Evolutionary conservation across 208 protist genomes (phyloP).

Genomic region (Perkinsela sp.): DNA sequence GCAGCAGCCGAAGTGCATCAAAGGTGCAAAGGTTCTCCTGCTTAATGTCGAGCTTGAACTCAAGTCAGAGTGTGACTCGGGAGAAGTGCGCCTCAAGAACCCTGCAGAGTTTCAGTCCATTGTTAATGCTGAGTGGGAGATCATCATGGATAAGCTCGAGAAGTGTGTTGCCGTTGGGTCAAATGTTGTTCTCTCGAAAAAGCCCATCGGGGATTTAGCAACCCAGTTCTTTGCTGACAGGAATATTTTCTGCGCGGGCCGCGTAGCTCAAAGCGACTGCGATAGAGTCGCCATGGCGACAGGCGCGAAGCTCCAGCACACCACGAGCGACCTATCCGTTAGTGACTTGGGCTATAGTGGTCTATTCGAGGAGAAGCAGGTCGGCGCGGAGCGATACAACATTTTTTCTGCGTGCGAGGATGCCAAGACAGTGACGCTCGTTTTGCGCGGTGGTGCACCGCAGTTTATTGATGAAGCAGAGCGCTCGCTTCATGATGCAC

Average conservation of each 20-base stretch:
- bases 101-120: slow-evolving; percentile 96
- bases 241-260: slow-evolving; percentile 97
- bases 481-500: slow-evolving; percentile 97
- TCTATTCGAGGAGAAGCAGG: slow-evolving; percentile 93
- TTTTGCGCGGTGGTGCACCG: slow-evolving; percentile 87
- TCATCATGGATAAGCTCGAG: slow-evolving; percentile 99
- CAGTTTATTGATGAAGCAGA: slow-evolving; percentile 99
- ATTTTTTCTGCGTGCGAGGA: slow-evolving; percentile 90
- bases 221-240: slow-evolving; percentile 99
- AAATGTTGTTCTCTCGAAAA: slow-evolving; percentile 91
- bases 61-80: slow-evolving; percentile 98
- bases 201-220: slow-evolving; percentile 98
- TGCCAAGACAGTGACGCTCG: slow-evolving; percentile 63
- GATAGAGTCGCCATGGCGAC: slow-evolving; percentile 79
- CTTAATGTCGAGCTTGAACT: slow-evolving; percentile 99
- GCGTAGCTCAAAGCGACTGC: slow-evolving; percentile 85
- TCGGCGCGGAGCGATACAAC: slow-evolving; percentile 93
- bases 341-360: slow-evolving; percentile 79
- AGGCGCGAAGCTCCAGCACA: slow-evolving; percentile 85
- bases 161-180: slow-evolving; percentile 88
- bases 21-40: slow-evolving; percentile 86
- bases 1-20: slow-evolving; percentile 94
- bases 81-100: slow-evolving; percentile 91
- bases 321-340: slow-evolving; percentile 73
- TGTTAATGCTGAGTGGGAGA: slow-evolving; percentile 99